phyloP scores from a whole-genome alignment of 192 early-diverging fungal species.

The Tieghemiomyces parasiticus region DNA sequence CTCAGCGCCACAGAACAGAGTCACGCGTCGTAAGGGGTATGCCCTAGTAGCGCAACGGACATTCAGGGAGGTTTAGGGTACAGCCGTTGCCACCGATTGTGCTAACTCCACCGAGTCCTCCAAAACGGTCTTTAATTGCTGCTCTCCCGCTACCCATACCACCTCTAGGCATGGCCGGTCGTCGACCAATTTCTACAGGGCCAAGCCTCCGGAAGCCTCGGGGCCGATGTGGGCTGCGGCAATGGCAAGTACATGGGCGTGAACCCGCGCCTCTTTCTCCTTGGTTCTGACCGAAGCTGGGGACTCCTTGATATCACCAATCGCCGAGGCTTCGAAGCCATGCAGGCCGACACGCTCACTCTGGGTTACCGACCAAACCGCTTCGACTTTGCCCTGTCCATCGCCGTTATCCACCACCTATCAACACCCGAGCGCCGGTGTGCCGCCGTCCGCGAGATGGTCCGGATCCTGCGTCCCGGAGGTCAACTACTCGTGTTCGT shows the following conservation, averaged over 20 bases:
- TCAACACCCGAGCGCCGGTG: conserved; percentile 56
- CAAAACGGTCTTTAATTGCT: too few relatives aligned
- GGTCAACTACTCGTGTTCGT: conserved; percentile 75
- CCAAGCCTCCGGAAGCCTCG: conserved; percentile 51
- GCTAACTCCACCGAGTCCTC: not conserved
- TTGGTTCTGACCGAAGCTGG: conserved; percentile 75
- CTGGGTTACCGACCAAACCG: conserved; percentile 52
- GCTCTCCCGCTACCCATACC: too few relatives aligned
- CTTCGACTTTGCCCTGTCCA: conserved; percentile 92
- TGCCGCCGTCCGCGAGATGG: conserved; percentile 58
- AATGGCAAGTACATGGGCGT: conserved; percentile 96
- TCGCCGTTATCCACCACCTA: conserved; percentile 94
- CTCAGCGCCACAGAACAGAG: not conserved
- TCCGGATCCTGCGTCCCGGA: conserved; percentile 54
- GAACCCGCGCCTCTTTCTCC: conserved; percentile 58
- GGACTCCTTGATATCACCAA: conserved; percentile 61
- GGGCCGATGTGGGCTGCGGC: conserved; percentile 91
- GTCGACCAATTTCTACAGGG: conserved; percentile 65
- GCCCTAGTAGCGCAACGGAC: not conserved
- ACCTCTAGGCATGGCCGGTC: conserved; percentile 78
- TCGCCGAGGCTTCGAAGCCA: conserved; percentile 58
- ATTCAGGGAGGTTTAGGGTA: not conserved
- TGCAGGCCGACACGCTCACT: conserved; percentile 65
- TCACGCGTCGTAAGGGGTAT: not conserved
- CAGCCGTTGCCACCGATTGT: not conserved